Conservation (phyloP, 1,284 basidiomycete species). For the Sporisorium reilianum region DNA sequence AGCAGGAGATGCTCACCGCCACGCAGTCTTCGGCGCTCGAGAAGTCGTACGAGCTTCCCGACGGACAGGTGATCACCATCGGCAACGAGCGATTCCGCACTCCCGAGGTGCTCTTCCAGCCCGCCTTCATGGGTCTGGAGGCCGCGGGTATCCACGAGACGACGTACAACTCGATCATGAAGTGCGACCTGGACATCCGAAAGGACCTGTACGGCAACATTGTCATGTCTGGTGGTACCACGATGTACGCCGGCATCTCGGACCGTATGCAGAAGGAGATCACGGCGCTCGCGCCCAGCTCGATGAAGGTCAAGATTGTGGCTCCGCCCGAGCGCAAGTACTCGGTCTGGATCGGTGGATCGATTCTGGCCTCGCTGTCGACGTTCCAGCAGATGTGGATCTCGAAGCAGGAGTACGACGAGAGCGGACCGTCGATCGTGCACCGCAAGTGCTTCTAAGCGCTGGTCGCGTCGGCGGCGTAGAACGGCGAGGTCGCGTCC, state of each 20-base stretch:
- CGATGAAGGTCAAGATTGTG: slow-evolving; percentile 81
- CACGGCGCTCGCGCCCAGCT: slow-evolving; percentile 81
- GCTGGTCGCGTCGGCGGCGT: slow-evolving; percentile 1
- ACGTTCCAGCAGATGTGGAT: slow-evolving; percentile 95
- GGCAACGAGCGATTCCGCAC: slow-evolving; percentile 97
- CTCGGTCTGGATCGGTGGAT: slow-evolving; percentile 99
- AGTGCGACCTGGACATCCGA: slow-evolving; percentile 76
- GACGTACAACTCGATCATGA: slow-evolving; percentile 87
- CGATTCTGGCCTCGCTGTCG: slow-evolving; percentile 91
- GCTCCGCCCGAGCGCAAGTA: slow-evolving; percentile 69
- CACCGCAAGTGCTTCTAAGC: slow-evolving; percentile 69
- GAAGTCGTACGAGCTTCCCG: slow-evolving; percentile 95
- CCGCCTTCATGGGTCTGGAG: slow-evolving; percentile 91
- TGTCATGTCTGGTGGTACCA: slow-evolving; percentile 93
- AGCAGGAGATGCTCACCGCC: slow-evolving; percentile 93
- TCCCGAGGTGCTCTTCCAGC: slow-evolving; percentile 97
- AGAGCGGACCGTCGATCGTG: slow-evolving; percentile 66
- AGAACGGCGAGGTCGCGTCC: slow-evolving; percentile 3
- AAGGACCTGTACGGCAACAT: slow-evolving; percentile 93
- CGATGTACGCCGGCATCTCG: slow-evolving; percentile 96
- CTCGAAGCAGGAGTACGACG: slow-evolving; percentile 79
- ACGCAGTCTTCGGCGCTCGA: slow-evolving; percentile 90
- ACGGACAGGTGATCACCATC: slow-evolving; percentile 96
- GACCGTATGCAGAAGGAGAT: slow-evolving; percentile 99
- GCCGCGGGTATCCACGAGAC: slow-evolving; percentile 95